Percentiles rank a stretch among this genome's conserved stretches.
Conservation (phyloP, 768 basidiomycete genomes). For the Xerocomellus intermedius region DNA sequence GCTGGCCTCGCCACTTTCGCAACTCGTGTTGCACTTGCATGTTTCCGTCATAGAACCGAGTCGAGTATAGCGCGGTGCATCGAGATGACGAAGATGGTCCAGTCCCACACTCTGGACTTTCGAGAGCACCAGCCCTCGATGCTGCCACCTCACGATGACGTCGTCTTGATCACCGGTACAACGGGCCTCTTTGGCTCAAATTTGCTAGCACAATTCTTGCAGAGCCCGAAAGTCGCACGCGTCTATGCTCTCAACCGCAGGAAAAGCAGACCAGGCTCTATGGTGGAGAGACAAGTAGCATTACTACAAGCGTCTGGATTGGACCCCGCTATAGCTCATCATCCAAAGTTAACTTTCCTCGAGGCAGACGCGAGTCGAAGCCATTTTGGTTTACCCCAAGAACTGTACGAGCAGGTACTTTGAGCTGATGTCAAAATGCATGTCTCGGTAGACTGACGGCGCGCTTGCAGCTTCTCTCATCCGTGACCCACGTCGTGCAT, state of each 20-base stretch:
- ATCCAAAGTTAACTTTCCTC: slow-evolving; percentile 33
- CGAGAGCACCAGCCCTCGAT: too few relatives aligned
- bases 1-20: too few relatives aligned
- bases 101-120: too few relatives aligned
- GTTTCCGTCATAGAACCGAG: too few relatives aligned
- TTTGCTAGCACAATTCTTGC: slow-evolving; percentile 25
- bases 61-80: too few relatives aligned
- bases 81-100: too few relatives aligned
- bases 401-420: slow-evolving; percentile 28
- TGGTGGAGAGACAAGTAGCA: slow-evolving; percentile 24
- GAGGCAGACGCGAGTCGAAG: slow-evolving; percentile 27
- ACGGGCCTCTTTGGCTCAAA: slow-evolving; percentile 25
- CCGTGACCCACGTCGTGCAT: slow-evolving; percentile 39
- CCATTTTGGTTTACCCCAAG: slow-evolving; percentile 27
- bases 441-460: background rate
- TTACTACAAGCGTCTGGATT: slow-evolving; percentile 33
- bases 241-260: slow-evolving; percentile 33
- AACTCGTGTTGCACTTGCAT: too few relatives aligned
- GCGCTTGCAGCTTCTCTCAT: slow-evolving; percentile 15
- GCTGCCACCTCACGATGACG: too few relatives aligned
- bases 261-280: slow-evolving; percentile 14
- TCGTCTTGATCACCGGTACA: too few relatives aligned
- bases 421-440: background rate
- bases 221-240: slow-evolving; percentile 6
- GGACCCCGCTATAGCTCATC: slow-evolving; percentile 25